A percentile compares a stretch with the other conserved stretches of the same genome.
These are phyloP conservation scores for Chiua virens DNA, from an alignment of 768 basidiomycete species.

Conservation along the genomic window DNA sequence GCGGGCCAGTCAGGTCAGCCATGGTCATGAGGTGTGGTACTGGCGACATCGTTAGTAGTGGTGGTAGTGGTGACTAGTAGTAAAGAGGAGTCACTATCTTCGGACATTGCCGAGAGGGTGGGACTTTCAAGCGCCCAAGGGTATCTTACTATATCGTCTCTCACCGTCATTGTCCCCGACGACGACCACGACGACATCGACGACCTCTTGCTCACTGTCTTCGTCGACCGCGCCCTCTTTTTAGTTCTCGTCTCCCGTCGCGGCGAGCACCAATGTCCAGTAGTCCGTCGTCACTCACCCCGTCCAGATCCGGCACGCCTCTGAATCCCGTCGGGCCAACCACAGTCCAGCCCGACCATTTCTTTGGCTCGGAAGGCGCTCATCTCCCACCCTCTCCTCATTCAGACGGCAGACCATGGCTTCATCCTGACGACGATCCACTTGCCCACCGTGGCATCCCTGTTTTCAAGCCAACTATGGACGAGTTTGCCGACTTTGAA, in stretches of 20 bases:
- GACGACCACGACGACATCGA: background rate
- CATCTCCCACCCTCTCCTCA: conserved; percentile 57
- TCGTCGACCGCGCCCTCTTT: background rate
- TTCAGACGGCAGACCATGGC: conserved; percentile 62
- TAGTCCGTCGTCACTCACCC: conserved; percentile 35
- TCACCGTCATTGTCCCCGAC: conserved; percentile 4
- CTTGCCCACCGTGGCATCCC: conserved; percentile 88
- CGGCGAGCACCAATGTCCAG: conserved; percentile 19
- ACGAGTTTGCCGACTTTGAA: conserved; percentile 91
- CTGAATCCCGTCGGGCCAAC: conserved; percentile 39
- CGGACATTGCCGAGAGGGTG: conserved; percentile 11
- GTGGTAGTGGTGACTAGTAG: background rate
- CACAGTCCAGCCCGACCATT: conserved; percentile 77
- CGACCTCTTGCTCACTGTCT: background rate
- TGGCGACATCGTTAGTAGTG: conserved; percentile 18
- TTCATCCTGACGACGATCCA: conserved; percentile 80
- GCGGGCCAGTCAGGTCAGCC: conserved; percentile 78
- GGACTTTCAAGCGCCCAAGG: conserved; percentile 9
- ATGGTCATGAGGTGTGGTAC: conserved; percentile 82
- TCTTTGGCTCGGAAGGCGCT: conserved; percentile 58
- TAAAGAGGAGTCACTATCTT: background rate
- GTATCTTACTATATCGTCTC: conserved; percentile 1
- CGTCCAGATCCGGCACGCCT: conserved; percentile 51
- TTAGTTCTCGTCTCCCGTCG: background rate
- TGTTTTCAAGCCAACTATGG: conserved; percentile 92